Percentiles rank a stretch among this genome's conserved stretches.
These are phyloP conservation scores for Kodamaea sp. DNA, from an alignment of 1,139 yeast species.

Conservation along the genomic window DNA sequence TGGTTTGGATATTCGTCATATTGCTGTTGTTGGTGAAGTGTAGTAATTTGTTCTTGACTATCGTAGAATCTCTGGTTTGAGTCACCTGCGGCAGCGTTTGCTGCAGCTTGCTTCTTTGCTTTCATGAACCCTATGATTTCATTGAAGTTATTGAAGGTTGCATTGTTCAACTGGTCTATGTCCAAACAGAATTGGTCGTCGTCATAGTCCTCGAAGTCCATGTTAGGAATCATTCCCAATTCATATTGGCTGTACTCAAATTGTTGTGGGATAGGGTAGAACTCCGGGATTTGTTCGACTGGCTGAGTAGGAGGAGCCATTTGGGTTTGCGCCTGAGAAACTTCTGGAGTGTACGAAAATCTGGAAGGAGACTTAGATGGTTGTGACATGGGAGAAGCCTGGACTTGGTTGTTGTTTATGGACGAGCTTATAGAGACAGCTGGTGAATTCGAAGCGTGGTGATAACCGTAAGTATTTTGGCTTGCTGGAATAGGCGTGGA, in stretches of 20 bases:
- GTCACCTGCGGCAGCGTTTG: constrained; percentile 7
- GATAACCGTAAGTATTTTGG: constrained; percentile 6
- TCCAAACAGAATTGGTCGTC: constrained; percentile 51
- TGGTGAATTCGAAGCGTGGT: constrained; percentile 10
- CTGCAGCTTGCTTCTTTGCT: constrained; percentile 9
- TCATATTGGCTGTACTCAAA: constrained; percentile 6
- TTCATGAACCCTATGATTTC: constrained; percentile 21
- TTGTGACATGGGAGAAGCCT: constrained; percentile 3
- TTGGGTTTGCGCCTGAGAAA: too few relatives aligned
- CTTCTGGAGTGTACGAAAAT: background rate
- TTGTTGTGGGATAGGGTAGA: too few relatives aligned
- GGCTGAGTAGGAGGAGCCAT: too few relatives aligned
- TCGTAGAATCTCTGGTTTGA: constrained; percentile 6
- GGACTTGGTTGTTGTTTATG: constrained; percentile 7
- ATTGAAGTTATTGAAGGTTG: constrained; percentile 22
- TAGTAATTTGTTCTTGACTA: constrained; percentile 12
- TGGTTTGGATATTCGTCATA: constrained; percentile 2
- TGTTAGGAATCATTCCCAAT: constrained; percentile 6
- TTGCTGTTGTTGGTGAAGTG: constrained; percentile 8
- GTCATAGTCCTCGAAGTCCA: constrained; percentile 29
- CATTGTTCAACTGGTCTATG: constrained; percentile 41
- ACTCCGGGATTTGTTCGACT: constrained; percentile 6
- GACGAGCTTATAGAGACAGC: constrained; percentile 12
- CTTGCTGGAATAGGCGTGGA: constrained; percentile 7
- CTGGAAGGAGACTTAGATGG: constrained; percentile 1